Evolutionary conservation across 169 alveolate species (phyloP), one percentile per base, ranked within the genome.

Genomic region (Plasmodium sp.): DNA sequence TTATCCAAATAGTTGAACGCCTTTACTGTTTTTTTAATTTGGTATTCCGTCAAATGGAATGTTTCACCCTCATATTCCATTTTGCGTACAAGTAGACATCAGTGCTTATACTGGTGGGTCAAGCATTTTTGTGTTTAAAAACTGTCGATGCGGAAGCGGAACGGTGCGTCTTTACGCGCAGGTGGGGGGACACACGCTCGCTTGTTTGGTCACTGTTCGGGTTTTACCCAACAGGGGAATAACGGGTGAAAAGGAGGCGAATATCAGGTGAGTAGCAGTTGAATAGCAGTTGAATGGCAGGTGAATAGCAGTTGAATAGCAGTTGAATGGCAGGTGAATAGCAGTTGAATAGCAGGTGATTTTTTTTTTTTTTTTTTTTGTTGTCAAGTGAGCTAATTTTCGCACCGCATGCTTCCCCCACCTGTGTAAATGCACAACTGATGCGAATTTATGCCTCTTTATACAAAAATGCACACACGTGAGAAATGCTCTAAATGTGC

Each of bases 51-150:
- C 67, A 90, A 90, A 58, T 90, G 94, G 73, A 81, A 90, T 5
- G 71, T 81, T 81, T 90, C 94, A 5, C 94, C 94, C 73, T 80
- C 94, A 90, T 81, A 90, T 62, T 90, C 94, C 94, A 90, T 90
- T 71, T 67, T 75, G 54, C 71, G 27, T 56, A 84, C 16, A 71
- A 18, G 41, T 83, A 16, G 67, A 58, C 71, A 22, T 5, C 18
- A 51, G 72, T 83, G 22, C 12, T 56, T 84, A 22, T 71, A 5
- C 16, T 72, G 6, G 5, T 54, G 6, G 48, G 27, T 33, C 51
- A 84, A 41, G 45, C 22, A 18, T n/a, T 58, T 83, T 58, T 54
- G 9, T 18, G 34, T 14, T 83, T 58, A 33, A 14, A 51, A 58
- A 12, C 27, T 58, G n/a, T 14, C 5, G 22, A 31, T 33, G 27